Base-by-base conservation (phyloP, 768 basidiomycete species). In the Phanerochaete carnosa region DNA sequence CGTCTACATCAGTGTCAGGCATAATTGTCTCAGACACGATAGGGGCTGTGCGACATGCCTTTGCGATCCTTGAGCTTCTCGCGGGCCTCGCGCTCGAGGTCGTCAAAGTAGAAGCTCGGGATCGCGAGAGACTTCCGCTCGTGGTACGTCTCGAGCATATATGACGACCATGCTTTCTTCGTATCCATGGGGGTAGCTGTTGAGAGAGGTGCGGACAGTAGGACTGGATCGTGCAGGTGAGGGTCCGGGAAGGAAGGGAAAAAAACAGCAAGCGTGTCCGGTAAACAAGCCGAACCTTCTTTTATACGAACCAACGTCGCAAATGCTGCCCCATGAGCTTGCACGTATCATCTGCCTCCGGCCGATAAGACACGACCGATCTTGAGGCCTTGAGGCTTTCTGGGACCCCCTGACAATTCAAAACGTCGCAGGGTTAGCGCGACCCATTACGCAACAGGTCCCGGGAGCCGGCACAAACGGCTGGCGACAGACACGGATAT, bases 41-140 rank as follows among this genome's bases (percentile, higher is more conserved):
- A 46, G n/a, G n/a, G n/a, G 7, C 6, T 13, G 6, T 4, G 23
- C 4, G 13, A 69, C 80, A 51, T 67, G 84, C 89, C 80, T 51
- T 76, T 75, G 60, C 82, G 73, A 58, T 86, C 76, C 67, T 87
- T 86, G 64, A 87, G 76, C 37, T 74, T 83, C 66, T 90, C 84
- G 64, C 77, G 80, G 2, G 89, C 90, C 49, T 80, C 83, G 16
- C 77, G 77, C 65, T 91, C 87, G 54, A 92, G 81, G 62, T 86
- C 82, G 16, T 84, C 80, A 45, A 83, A 74, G 45, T 79, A 74
- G 28, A 90, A 86, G 0, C 88, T 87, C 25, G 87, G 85, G 22
- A 87, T 71, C 9, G 56, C 55, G 5, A 73, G 71, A 15, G 65
- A 63, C 33, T 65, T 60, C 15, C 65, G 58, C 43, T 54, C 55